phyloP scores from a whole-genome alignment of 768 basidiomycete species.

The Lactifluus echinatus region DNA sequence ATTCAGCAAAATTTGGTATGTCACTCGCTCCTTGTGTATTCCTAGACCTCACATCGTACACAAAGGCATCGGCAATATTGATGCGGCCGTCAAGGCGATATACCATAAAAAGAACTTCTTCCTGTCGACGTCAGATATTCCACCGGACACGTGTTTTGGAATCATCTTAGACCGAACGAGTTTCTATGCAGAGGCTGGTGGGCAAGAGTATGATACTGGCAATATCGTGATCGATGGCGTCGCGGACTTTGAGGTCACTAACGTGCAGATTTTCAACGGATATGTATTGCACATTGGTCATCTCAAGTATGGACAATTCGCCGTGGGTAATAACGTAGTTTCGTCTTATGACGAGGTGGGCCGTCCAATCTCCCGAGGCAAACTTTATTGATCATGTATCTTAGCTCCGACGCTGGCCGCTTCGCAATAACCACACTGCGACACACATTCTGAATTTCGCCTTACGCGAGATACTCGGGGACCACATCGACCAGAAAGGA shows the following conservation, averaged over 20 bases:
- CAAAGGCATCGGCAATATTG: slow-evolving; percentile 69
- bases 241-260: slow-evolving; percentile 87
- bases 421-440: slow-evolving; percentile 96
- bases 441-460: slow-evolving; percentile 96
- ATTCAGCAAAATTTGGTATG: slow-evolving; percentile 85
- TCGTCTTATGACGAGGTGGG: slow-evolving; percentile 88
- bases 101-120: slow-evolving; percentile 76
- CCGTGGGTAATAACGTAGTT: slow-evolving; percentile 73
- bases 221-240: slow-evolving; percentile 87
- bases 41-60: background rate
- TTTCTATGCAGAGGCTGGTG: slow-evolving; percentile 97
- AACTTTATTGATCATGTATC: background rate
- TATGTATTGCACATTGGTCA: slow-evolving; percentile 91
- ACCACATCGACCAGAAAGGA: slow-evolving; percentile 97
- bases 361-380: background rate
- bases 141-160: slow-evolving; percentile 66
- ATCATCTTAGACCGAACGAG: slow-evolving; percentile 85
- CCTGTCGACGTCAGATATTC: slow-evolving; percentile 54
- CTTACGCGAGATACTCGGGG: slow-evolving; percentile 89
- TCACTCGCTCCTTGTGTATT: slow-evolving; percentile 8
- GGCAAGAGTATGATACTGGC: slow-evolving; percentile 95
- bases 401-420: slow-evolving; percentile 86
- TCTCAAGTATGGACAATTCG: slow-evolving; percentile 80
- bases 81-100: slow-evolving; percentile 70
- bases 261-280: slow-evolving; percentile 91